Evolutionary conservation across 208 protist genomes (phyloP), one percentile per base, ranked within the genome.

Genomic region (Acanthamoeba triangularis): DNA sequence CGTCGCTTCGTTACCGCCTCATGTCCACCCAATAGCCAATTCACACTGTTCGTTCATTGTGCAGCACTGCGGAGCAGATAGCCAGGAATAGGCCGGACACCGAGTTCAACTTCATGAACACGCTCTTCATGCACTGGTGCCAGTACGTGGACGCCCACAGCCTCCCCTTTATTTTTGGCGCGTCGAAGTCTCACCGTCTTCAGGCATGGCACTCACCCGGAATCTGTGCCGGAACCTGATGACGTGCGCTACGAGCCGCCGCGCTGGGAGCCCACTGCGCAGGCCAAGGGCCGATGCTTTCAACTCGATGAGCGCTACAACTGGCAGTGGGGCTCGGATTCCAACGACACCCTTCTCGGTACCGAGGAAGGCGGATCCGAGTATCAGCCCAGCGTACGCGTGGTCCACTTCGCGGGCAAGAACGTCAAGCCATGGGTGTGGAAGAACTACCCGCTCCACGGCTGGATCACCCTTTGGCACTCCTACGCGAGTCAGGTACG

Each of bases 281-380:
- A 87, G 44, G 56, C 10, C 44, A 10, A 52, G n/a, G 23, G 44
- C 30, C 72, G 41, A 1, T 87, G 78, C n/a, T 87, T 41, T 37
- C 78, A 59, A 23, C 78, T 87, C 25, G 49, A 87, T 14, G 44
- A 37, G 28, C 18, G 28, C 37, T 87, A 87, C 49, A 87, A 87
- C 78, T 87, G 78, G 78, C 78, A 87, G n/a, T 87, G 78, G 78
- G 78, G 78, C 10, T 61, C 78, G 18, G 78, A 87, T 33, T 52
- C 25, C 28, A 35, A n/a, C 28, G 78, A 87, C 49, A 35, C 47
- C 10, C 78, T 87, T 13, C 8, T 87, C 1, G 78, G 78, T 1
- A 30, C 49, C 25, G 28, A 87, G 23, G 47, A 59, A 10, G 25
- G n/a, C 30, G 25, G 44, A 11, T 87, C 78, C 11, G 44, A 16